Evolutionary conservation across 768 basidiomycete genomes (phyloP), one percentile per base, ranked within the genome.

Genomic region (Leucosporidium scottii): DNA sequence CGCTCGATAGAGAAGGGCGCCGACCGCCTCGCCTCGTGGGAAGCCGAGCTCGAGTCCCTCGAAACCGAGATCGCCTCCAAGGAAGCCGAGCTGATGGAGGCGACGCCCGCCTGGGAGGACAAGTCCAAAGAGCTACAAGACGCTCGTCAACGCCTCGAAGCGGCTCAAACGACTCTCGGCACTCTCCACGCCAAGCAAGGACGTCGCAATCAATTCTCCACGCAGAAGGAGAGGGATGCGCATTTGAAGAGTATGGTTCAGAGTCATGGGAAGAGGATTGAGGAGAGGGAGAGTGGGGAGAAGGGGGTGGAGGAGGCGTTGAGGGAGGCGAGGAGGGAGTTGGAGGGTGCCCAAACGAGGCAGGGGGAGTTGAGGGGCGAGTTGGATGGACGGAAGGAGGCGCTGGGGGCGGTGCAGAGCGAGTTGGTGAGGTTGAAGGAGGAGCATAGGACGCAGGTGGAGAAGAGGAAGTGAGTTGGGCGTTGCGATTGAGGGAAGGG

Each of bases 101-200:
- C 96, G 17, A 70, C 84, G 17, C 90, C 93, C 0, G 82, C 84
- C 53, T 93, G 88, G 85, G 86, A 85, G 56, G 75, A 80, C 81
- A 49, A 78, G 76, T 2, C 79, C 75, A 54, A 86, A 84, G 78
- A 78, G 76, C 79, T 81, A 67, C 67, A 74, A 53, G 71, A 74
- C 1, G 72, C 56, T 75, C 82, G 55, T 85, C 87, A 79, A 84
- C 84, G 67, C 75, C 79, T 96, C 71, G 91, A 93, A 68, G 85
- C 87, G 50, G 86, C 86, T 0, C 85, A 84, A 60, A 86, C 89
- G 1, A 83, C 82, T 56, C 79, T 97, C 4, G 82, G 84, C 1
- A 84, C 88, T 0, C 81, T 99, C 1, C 92, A 88, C 75, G 87
- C 89, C 3, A 98, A 98, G 76, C 92, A 91, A 77, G 93, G 93